Evolutionary conservation across 108 stramenopile species (phyloP).

Genomic region (Aureococcus anophagefferens): DNA sequence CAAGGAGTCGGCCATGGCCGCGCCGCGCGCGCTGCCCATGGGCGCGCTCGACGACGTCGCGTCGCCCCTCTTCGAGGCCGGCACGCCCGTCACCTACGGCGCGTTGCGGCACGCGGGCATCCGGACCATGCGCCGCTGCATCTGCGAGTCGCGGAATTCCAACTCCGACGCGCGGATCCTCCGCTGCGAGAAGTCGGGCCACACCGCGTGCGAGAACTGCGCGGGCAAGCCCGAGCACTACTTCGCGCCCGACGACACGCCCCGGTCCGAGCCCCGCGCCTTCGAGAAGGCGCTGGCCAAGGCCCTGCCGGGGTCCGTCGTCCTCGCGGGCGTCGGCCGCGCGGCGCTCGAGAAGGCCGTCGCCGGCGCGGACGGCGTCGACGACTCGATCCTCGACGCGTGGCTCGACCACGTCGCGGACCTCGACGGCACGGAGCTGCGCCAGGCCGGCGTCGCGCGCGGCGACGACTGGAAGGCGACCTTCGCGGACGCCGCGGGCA

Average conservation of each 20-base stretch:
- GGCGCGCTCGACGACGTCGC: background rate
- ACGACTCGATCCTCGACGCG: background rate
- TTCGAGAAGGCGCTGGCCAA: conserved; percentile 12
- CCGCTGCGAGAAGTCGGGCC: conserved; percentile 24
- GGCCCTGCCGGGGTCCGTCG: conserved; percentile 4
- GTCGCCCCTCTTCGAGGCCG: background rate
- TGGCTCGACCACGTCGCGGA: background rate
- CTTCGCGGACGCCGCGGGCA: conserved; percentile 3
- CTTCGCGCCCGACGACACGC: conserved; percentile 2
- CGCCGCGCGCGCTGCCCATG: background rate
- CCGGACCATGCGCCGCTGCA: background rate
- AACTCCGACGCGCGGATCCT: conserved; percentile 1
- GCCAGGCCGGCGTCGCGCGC: conserved; percentile 15
- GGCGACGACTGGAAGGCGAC: conserved; percentile 15
- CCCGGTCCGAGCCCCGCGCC: background rate
- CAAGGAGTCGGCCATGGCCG: background rate
- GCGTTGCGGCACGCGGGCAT: too few relatives aligned
- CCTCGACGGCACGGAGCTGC: conserved; percentile 1
- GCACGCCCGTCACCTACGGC: background rate
- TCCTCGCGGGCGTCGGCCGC: background rate
- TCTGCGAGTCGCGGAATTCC: background rate
- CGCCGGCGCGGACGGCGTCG: background rate
- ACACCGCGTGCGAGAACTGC: conserved; percentile 14
- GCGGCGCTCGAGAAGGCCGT: background rate
- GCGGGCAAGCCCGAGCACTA: conserved; percentile 26